Evolutionary conservation across 225 moss, liverwort and hornwort species (phyloP).

Genomic region (Asterella californica): DNA sequence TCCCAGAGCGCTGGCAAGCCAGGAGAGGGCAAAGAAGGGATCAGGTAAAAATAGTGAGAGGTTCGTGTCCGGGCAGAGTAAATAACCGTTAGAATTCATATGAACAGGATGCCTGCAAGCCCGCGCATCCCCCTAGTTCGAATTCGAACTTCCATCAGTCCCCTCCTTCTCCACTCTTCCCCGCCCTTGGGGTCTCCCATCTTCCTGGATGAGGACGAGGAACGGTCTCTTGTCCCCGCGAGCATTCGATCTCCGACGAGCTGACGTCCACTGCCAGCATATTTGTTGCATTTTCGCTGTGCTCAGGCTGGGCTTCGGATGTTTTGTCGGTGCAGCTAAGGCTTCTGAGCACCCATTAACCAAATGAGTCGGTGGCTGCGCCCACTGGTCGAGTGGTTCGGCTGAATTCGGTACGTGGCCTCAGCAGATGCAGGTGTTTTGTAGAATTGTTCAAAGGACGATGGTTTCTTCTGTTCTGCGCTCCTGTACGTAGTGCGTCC

Average conservation of each 20-base stretch:
- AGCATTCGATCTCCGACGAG: background rate
- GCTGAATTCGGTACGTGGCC: background rate
- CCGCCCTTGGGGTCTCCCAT: background rate
- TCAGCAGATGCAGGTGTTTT: background rate
- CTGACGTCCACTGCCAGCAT: background rate
- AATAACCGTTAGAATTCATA: slow-evolving; percentile 11
- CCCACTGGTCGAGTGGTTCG: background rate
- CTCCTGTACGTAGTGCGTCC: background rate
- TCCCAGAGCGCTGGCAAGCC: background rate
- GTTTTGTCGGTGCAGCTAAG: background rate
- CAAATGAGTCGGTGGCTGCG: background rate
- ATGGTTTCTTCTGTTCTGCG: background rate
- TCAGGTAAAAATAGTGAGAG: too few relatives aligned
- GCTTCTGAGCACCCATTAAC: background rate
- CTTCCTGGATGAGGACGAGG: background rate
- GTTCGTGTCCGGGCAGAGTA: background rate
- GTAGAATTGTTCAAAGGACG: background rate
- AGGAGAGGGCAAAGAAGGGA: background rate
- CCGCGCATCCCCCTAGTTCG: background rate
- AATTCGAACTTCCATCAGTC: slow-evolving; percentile 15
- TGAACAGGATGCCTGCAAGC: background rate
- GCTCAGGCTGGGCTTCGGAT: background rate
- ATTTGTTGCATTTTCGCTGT: background rate
- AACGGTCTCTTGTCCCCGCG: background rate
- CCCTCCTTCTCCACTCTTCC: background rate